Conservation (phyloP, 768 basidiomycete species). For the Tricholoma bakamatsutake region DNA sequence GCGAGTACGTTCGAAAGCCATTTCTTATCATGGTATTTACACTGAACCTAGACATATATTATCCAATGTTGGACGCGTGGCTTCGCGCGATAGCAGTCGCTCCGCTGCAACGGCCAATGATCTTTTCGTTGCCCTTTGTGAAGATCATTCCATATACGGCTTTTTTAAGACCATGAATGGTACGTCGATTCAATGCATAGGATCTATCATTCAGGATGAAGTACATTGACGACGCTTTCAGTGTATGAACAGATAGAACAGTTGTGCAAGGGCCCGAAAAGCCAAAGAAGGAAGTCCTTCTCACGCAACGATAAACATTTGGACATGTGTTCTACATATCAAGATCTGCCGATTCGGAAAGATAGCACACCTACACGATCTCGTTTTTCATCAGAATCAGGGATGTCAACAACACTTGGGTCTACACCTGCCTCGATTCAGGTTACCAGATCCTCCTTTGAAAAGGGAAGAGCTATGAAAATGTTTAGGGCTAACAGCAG, state of each 20-base stretch:
- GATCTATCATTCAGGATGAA: not conserved
- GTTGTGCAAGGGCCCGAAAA: constrained; percentile 50
- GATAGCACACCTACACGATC: constrained; percentile 29
- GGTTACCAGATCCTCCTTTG: constrained; percentile 51
- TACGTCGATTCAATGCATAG: constrained; percentile 26
- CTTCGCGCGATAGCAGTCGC: constrained; percentile 79
- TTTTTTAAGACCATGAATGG: constrained; percentile 86
- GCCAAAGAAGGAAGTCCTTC: constrained; percentile 66
- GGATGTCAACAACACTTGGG: constrained; percentile 19
- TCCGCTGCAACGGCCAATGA: constrained; percentile 72
- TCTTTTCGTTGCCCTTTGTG: constrained; percentile 82
- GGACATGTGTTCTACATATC: constrained; percentile 41
- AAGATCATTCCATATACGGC: constrained; percentile 82
- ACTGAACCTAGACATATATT: constrained; percentile 61
- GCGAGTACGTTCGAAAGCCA: constrained; percentile 60
- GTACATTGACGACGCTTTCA: constrained; percentile 20
- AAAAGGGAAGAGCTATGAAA: constrained; percentile 58
- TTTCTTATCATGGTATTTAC: constrained; percentile 4
- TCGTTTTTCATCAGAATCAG: constrained; percentile 35
- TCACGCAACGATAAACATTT: constrained; percentile 47
- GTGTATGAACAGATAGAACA: constrained; percentile 77
- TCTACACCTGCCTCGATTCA: constrained; percentile 18
- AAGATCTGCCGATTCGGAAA: constrained; percentile 31
- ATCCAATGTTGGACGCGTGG: constrained; percentile 78
- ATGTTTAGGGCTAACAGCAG: constrained; percentile 41